These are phyloP conservation scores for Russula earlei DNA, from an alignment of 768 basidiomycete species.

Conservation along the genomic window DNA sequence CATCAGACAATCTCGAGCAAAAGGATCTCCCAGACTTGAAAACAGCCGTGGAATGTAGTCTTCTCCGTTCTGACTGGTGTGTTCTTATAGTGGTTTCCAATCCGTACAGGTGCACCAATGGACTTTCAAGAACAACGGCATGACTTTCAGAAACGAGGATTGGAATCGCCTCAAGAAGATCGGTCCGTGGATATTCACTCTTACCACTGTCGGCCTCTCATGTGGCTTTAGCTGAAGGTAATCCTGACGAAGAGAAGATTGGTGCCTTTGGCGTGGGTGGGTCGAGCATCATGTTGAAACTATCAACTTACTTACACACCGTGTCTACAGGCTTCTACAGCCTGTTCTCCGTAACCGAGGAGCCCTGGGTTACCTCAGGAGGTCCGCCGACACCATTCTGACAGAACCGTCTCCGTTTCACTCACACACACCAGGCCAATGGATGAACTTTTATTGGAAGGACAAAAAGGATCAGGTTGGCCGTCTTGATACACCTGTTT, in stretches of 20 bases:
- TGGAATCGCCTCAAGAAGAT: slow-evolving; percentile 89
- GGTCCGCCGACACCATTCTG: slow-evolving; percentile 34
- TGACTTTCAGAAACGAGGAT: slow-evolving; percentile 72
- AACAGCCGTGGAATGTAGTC: slow-evolving; percentile 41
- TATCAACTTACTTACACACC: not conserved
- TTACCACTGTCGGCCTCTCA: not conserved
- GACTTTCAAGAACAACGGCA: slow-evolving; percentile 84
- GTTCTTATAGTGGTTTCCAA: not conserved
- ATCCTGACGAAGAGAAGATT: slow-evolving; percentile 90
- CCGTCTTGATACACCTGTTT: not conserved
- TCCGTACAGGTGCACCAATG: slow-evolving; percentile 59
- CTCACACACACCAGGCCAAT: slow-evolving; percentile 46
- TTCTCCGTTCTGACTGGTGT: not conserved
- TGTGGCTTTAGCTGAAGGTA: slow-evolving; percentile 61
- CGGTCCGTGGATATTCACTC: slow-evolving; percentile 31
- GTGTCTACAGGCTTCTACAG: slow-evolving; percentile 55
- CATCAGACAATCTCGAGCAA: not conserved
- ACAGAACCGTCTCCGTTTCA: slow-evolving; percentile 18
- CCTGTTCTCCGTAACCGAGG: slow-evolving; percentile 74
- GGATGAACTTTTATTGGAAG: slow-evolving; percentile 97
- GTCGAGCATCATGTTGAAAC: slow-evolving; percentile 14
- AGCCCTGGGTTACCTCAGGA: slow-evolving; percentile 76
- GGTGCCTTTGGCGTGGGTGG: slow-evolving; percentile 88
- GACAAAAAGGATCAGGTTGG: slow-evolving; percentile 79
- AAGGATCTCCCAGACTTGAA: slow-evolving; percentile 52